These are phyloP conservation scores for Lepiota venenata DNA, from an alignment of 768 basidiomycete genomes.

Conservation along the genomic window DNA sequence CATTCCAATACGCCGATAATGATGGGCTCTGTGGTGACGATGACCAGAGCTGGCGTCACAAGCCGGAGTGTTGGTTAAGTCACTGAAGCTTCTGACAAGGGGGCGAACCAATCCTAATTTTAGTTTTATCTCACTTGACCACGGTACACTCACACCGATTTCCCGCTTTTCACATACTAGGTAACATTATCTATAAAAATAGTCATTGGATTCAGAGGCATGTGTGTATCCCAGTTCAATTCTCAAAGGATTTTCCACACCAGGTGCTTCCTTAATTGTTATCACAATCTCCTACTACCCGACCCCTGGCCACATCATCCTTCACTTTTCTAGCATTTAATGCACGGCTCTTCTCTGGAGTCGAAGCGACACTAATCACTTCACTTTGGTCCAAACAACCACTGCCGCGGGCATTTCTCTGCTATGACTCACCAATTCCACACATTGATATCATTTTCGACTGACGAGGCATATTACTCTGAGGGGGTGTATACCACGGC, in stretches of 20 bases:
- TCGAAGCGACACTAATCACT: too few species aligned
- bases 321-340: not conserved
- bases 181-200: constrained; percentile 9
- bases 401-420: not conserved
- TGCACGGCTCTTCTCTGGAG: too few species aligned
- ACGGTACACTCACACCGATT: not conserved
- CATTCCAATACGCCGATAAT: constrained; percentile 1
- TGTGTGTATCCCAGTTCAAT: constrained; percentile 1
- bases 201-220: not conserved
- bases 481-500: constrained; percentile 4
- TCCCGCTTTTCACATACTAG: constrained; percentile 1
- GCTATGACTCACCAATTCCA: constrained; percentile 2
- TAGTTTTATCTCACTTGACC: constrained; percentile 1
- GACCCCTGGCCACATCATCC: not conserved
- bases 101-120: not conserved
- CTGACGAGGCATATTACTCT: constrained; percentile 7
- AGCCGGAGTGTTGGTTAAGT: too few species aligned
- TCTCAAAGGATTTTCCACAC: constrained; percentile 10
- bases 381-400: too few species aligned
- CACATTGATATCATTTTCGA: constrained; percentile 5
- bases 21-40: not conserved
- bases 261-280: not conserved
- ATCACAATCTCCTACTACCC: not conserved
- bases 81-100: not conserved
- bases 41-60: too few species aligned